Conservation (phyloP, 331 rosid species). For the Quercus tomentella region DNA sequence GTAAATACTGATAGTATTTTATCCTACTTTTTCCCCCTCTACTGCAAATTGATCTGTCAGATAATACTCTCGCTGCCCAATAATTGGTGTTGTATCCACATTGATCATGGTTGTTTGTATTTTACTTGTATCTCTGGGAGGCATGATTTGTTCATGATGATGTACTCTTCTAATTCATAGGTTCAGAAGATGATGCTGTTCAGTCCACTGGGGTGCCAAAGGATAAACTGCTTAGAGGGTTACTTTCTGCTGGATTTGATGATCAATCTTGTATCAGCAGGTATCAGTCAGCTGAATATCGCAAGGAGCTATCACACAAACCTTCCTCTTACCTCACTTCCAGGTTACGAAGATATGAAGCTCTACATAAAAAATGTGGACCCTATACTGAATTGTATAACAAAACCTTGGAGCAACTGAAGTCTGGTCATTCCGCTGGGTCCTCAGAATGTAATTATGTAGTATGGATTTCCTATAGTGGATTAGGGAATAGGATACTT, state of each 20-base stretch:
- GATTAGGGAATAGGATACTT: constrained; percentile 82
- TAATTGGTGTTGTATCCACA: not conserved
- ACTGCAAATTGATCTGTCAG: not conserved
- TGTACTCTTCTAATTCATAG: constrained; percentile 22
- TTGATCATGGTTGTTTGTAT: not conserved
- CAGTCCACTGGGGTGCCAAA: constrained; percentile 21
- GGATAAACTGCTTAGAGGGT: constrained; percentile 62
- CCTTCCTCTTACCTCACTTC: constrained; percentile 74
- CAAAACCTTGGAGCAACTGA: constrained; percentile 51
- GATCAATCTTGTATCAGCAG: constrained; percentile 71
- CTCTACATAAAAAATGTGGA: constrained; percentile 67
- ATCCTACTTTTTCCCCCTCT: not conserved
- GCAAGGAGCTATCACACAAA: constrained; percentile 35
- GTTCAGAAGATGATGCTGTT: constrained; percentile 18
- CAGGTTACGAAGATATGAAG: constrained; percentile 68
- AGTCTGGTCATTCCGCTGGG: constrained; percentile 34
- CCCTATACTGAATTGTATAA: constrained; percentile 65
- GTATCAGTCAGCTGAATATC: constrained; percentile 47
- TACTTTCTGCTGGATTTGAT: constrained; percentile 57
- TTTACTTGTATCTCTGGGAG: not conserved
- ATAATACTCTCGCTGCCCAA: not conserved
- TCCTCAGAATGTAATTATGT: constrained; percentile 58
- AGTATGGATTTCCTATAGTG: constrained; percentile 82
- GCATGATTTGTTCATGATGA: not conserved
- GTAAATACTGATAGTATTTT: not conserved